A percentile compares a stretch with the other conserved stretches of the same genome.
phyloP scores from a whole-genome alignment of 2,329 filamentous ascomycete species.

The Tolypocladium tropicale region DNA sequence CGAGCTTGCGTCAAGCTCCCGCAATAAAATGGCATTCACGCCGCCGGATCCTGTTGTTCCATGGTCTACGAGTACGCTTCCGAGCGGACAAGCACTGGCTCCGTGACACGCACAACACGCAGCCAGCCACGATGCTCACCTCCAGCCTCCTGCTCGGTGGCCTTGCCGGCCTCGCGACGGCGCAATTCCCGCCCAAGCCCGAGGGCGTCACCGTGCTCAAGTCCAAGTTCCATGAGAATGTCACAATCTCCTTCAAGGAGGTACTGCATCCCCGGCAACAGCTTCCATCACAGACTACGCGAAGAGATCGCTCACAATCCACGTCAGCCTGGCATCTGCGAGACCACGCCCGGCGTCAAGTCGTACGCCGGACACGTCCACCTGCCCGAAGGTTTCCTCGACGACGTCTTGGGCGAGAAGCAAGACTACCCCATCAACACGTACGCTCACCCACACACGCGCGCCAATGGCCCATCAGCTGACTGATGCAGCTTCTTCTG shows the following conservation, averaged over 20 bases:
- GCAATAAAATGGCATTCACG: neutral
- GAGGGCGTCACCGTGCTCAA: slow-evolving; percentile 34
- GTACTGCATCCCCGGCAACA: slow-evolving; percentile 13
- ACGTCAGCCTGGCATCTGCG: slow-evolving; percentile 43
- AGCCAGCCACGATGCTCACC: slow-evolving; percentile 1
- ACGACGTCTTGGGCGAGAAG: slow-evolving; percentile 32
- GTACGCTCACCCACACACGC: slow-evolving; percentile 14
- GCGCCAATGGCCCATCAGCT: neutral
- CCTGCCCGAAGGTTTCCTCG: slow-evolving; percentile 31
- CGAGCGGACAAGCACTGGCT: neutral
- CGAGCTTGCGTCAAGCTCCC: neutral
- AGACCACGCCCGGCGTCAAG: slow-evolving; percentile 48
- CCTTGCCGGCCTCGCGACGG: slow-evolving; percentile 11
- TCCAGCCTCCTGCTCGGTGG: slow-evolving; percentile 7
- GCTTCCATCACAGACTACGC: neutral
- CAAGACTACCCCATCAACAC: slow-evolving; percentile 35
- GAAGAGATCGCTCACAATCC: slow-evolving; percentile 5
- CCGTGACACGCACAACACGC: neutral
- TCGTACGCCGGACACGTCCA: slow-evolving; percentile 56
- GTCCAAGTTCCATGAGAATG: slow-evolving; percentile 48
- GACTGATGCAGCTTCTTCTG: slow-evolving; percentile 29
- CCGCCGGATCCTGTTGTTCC: neutral
- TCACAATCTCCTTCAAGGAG: slow-evolving; percentile 52
- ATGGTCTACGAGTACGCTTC: neutral
- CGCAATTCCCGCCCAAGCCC: slow-evolving; percentile 19